Evolutionary conservation across 805 yeast species (phyloP), one percentile per base, ranked within the genome.

Genomic region (Peterozyma xylosa): DNA sequence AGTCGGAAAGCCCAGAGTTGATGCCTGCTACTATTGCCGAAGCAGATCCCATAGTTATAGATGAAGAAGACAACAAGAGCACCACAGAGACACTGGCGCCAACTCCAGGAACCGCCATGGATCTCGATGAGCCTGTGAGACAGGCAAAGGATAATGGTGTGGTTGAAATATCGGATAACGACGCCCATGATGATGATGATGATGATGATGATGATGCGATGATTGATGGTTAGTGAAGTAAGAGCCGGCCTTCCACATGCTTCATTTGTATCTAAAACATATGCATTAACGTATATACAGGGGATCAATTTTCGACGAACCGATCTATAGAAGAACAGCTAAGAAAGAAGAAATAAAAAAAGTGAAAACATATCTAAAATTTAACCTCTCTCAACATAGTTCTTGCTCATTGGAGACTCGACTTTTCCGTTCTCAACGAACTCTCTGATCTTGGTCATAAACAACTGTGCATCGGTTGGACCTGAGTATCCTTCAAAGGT

Each of bases 401-500:
- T 53, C 16, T 59, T 57, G 7, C 55, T 43, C 27, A 47, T 50
- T 17, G 55, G 53, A 38, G 53, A 57, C 57, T 73, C 71, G 47
- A 78, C 64, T 40, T 68, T 66, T 1, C 98, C 98, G 45, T 78
- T 68, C 59, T 79, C 84, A 15, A 93, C 74, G 59, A 78, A 93
- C 53, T 86, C 87, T 56, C 75, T 76, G 42, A 87, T 70, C 59
- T 86, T 86, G 38, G 78, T 73, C 53, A 86, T 71, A 49, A 86
- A 83, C 42, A 86, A 71, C 44, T 78, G 74, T 10, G 91, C 80
- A 60, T 87, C 95, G 39, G 76, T 70, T 38, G 87, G 77, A 30
- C 90, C 91, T 29, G 59, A 52, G 60, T 74, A 91, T 5, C 96
- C 96, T 44, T 68, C 67, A 58, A 69, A 88, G 32, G 71, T 68